A percentile compares a stretch with the other conserved stretches of the same genome.
Evolutionary conservation across 106 monocot genomes (phyloP).

Genomic region (Dendrobium chrysotoxum): DNA sequence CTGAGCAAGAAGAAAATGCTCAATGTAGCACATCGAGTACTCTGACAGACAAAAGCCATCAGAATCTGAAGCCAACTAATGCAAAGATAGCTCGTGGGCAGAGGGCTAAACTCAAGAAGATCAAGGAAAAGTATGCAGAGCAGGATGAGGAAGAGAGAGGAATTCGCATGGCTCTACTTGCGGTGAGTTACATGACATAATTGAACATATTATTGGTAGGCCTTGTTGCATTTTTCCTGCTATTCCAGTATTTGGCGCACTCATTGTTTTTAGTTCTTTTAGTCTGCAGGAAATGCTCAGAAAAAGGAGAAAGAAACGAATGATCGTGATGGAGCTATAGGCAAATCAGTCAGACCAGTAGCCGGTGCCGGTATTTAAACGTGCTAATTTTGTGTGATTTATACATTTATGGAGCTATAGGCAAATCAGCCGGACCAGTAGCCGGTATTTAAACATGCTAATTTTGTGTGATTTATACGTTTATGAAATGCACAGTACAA

Average conservation of each 20-base stretch:
- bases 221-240: conserved; percentile 2
- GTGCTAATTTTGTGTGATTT: conserved; percentile 1
- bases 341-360: conserved; percentile 22
- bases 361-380: conserved; percentile 57
- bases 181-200: conserved; percentile 34
- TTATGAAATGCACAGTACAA: background rate
- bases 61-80: conserved; percentile 22
- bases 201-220: background rate
- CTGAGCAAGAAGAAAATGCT: conserved; percentile 27
- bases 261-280: conserved; percentile 12
- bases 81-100: conserved; percentile 73
- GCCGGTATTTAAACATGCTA: conserved; percentile 31
- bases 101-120: conserved; percentile 88
- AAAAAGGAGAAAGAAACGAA: conserved; percentile 50
- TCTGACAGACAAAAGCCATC: conserved; percentile 21
- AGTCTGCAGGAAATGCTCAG: conserved; percentile 83
- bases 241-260: background rate
- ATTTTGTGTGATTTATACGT: background rate
- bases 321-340: conserved; percentile 22
- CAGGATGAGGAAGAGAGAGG: conserved; percentile 98
- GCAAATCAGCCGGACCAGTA: conserved; percentile 22
- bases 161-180: conserved; percentile 92
- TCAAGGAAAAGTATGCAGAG: conserved; percentile 94
- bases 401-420: conserved; percentile 6
- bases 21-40: conserved; percentile 9